Evolutionary conservation across 2,329 filamentous ascomycete genomes (phyloP).

Genomic region (Daldinia sp.): DNA sequence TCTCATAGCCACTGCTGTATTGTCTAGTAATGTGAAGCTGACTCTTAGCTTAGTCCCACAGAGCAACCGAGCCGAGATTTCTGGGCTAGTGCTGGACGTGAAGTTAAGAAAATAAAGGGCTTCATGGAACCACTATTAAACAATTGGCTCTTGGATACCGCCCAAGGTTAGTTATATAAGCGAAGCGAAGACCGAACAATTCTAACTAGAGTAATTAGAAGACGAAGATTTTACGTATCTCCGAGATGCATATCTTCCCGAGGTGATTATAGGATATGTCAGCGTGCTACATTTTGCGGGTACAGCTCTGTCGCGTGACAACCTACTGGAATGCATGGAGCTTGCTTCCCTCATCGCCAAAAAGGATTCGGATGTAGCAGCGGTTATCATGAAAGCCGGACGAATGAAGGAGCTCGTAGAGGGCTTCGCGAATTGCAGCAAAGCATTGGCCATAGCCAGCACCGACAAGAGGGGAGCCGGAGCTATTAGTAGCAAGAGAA

Average conservation of each 20-base stretch:
- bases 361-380: constrained; percentile 70
- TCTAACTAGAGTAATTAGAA: constrained; percentile 50
- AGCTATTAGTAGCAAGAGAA: constrained; percentile 66
- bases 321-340: constrained; percentile 86
- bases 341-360: constrained; percentile 79
- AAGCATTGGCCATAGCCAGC: constrained; percentile 68
- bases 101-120: constrained; percentile 63
- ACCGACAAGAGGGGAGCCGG: constrained; percentile 62
- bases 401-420: constrained; percentile 80
- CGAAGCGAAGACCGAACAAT: not conserved
- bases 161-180: constrained; percentile 58
- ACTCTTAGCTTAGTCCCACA: constrained; percentile 45
- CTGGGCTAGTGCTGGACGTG: constrained; percentile 61
- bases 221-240: constrained; percentile 70
- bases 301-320: constrained; percentile 75
- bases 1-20: not conserved
- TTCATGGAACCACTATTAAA: constrained; percentile 69
- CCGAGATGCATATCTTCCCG: constrained; percentile 82
- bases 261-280: constrained; percentile 84
- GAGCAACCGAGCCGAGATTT: constrained; percentile 54
- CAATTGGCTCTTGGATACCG: constrained; percentile 67
- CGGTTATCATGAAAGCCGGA: constrained; percentile 68
- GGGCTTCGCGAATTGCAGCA: constrained; percentile 78
- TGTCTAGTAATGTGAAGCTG: constrained; percentile 34
- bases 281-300: constrained; percentile 82